Percentiles rank a stretch among this genome's conserved stretches.
Evolutionary conservation across 2,329 filamentous ascomycete species (phyloP).

Genomic region (Claviceps sp.): DNA sequence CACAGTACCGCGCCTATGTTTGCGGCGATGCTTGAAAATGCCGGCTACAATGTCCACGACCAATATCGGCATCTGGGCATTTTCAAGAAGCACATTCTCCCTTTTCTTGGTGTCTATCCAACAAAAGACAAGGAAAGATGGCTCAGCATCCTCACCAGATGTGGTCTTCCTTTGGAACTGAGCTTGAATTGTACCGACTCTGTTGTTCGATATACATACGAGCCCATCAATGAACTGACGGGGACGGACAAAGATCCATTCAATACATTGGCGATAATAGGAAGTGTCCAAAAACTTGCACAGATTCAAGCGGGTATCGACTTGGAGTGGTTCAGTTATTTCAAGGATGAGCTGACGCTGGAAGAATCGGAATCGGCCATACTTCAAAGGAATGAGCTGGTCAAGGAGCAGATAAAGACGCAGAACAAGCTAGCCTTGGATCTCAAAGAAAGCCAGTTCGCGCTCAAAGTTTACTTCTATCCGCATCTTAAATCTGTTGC

Average conservation of each 20-base stretch:
- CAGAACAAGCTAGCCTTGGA: slow-evolving; percentile 1
- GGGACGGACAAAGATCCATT: not conserved
- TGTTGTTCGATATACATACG: slow-evolving; percentile 1
- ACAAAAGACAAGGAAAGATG: not conserved
- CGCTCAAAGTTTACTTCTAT: not conserved
- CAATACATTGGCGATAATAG: not conserved
- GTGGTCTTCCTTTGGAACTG: slow-evolving; percentile 1
- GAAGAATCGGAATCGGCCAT: not conserved
- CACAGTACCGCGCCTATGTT: slow-evolving; percentile 2
- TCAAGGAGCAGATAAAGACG: not conserved
- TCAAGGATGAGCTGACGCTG: not conserved
- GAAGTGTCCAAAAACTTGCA: not conserved
- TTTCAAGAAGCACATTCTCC: not conserved
- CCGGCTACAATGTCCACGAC: not conserved
- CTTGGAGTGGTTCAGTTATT: not conserved
- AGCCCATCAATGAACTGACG: not conserved
- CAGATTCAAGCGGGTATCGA: not conserved
- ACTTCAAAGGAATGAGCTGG: not conserved
- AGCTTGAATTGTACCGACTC: slow-evolving; percentile 1
- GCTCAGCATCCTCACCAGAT: not conserved
- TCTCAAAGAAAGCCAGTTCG: not conserved
- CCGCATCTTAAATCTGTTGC: not conserved
- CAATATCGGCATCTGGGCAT: not conserved
- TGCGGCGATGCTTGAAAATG: not conserved
- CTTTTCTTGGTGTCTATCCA: not conserved